Conservation (phyloP, 768 basidiomycete species). For the Candolleomyces eurysporus region DNA sequence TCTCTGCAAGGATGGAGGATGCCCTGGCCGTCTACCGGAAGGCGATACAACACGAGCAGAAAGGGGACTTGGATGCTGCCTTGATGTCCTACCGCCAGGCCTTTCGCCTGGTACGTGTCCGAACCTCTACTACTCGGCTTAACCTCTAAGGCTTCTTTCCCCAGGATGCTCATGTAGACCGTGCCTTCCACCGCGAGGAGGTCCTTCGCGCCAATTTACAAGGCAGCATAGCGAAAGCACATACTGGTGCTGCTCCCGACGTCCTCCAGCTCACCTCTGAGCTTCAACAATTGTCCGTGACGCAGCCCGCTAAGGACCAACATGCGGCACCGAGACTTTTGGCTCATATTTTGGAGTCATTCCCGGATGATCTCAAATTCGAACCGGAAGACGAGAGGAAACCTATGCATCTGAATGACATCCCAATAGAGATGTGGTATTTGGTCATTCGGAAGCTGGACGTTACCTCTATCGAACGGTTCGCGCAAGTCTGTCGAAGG, state of each 20-base stretch:
- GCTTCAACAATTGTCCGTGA: slow-evolving; percentile 9
- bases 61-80: slow-evolving; percentile 73
- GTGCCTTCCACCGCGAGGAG: slow-evolving; percentile 62
- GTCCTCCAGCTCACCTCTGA: slow-evolving; percentile 8
- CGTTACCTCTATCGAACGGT: slow-evolving; percentile 68
- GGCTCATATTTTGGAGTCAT: slow-evolving; percentile 45
- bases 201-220: slow-evolving; percentile 35
- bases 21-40: slow-evolving; percentile 67
- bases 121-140: not conserved
- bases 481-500: slow-evolving; percentile 71
- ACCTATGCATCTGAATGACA: slow-evolving; percentile 48
- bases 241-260: slow-evolving; percentile 28
- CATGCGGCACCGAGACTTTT: slow-evolving; percentile 37
- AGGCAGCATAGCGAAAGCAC: slow-evolving; percentile 21
- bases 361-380: slow-evolving; percentile 54
- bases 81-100: slow-evolving; percentile 74
- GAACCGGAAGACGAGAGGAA: slow-evolving; percentile 66
- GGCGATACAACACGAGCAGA: slow-evolving; percentile 74
- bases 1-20: slow-evolving; percentile 34
- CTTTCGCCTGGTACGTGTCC: slow-evolving; percentile 54
- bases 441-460: slow-evolving; percentile 67
- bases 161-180: slow-evolving; percentile 70
- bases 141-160: slow-evolving; percentile 4
- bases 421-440: slow-evolving; percentile 80
- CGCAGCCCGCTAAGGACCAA: not conserved